Base-by-base conservation (phyloP, 495 filamentous ascomycete species). In the Aspergillus carlsbadensis region DNA sequence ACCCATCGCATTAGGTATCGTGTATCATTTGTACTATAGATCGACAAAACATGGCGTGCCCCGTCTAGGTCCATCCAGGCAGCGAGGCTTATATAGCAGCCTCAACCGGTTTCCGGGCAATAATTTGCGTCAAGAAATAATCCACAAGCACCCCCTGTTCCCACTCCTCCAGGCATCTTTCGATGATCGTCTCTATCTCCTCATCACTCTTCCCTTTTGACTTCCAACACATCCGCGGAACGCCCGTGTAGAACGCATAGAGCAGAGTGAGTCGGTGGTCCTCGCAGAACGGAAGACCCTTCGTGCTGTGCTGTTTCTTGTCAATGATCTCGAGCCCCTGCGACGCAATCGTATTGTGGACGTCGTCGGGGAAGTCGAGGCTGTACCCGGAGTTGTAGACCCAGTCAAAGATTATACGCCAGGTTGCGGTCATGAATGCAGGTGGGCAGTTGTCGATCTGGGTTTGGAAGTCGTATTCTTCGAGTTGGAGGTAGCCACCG, bases 391-490 rank as follows among this genome's bases (percentile, higher is more conserved):
- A 11, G 1, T 29, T 6, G 2, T 6, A 26, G n/a, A 57, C 22
- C 54, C 36, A 43, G 1, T 10, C 10, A 5, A 57, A 18, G 26
- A 50, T 14, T 10, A 10, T 14, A 1, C 15, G 8, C 54, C 54
- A 57, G 1, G 37, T 35, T 6, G 37, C 14, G 22, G 39, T 31
- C 24, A 33, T 22, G 2, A 6, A 31, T 36, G 18, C 15, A 1
- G 37, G 26, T 5, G 43, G 17, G 24, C 24, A 40, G 5, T 20
- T 13, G 17, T 26, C 22, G 5, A 48, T 15, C 42, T 57, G 54
- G 36, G 36, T 26, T n/a, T 10, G 5, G 45, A 43, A 57, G 45
- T 57, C 45, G 54, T 50, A 57, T 57, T 57, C 54, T 36, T 57
- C 54, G 45, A 45, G 49, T 50, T 57, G 54, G 15, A 57, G 24